A percentile compares a stretch with the other conserved stretches of the same genome.
Conservation (phyloP, 108 stramenopile genomes). For the Seminavis robusta region DNA sequence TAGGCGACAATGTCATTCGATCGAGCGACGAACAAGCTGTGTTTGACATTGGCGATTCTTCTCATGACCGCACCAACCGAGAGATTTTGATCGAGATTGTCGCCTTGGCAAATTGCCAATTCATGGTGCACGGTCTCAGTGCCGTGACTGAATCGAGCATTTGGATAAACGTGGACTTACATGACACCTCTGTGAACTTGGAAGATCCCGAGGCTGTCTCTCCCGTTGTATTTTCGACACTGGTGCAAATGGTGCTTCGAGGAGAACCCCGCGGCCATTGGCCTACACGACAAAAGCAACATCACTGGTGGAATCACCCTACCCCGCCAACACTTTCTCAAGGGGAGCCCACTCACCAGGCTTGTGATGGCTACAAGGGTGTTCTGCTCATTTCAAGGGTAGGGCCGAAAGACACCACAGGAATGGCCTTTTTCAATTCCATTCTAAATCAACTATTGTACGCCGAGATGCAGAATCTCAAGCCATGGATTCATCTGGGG, state of each 20-base stretch:
- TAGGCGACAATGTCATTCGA: slow-evolving; percentile 30
- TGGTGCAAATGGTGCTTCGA: slow-evolving; percentile 31
- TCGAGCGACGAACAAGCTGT: slow-evolving; percentile 33
- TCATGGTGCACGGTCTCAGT: slow-evolving; percentile 50
- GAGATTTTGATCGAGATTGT: slow-evolving; percentile 46
- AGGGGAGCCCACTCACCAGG: not conserved
- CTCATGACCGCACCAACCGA: slow-evolving; percentile 48
- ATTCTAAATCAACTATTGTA: slow-evolving; percentile 42
- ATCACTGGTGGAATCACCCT: slow-evolving; percentile 47
- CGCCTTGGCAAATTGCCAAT: slow-evolving; percentile 48
- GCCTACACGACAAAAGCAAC: slow-evolving; percentile 2
- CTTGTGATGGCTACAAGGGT: slow-evolving; percentile 29
- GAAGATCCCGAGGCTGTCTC: slow-evolving; percentile 36
- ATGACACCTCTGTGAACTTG: slow-evolving; percentile 37
- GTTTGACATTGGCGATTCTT: slow-evolving; percentile 33
- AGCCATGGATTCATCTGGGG: slow-evolving; percentile 44
- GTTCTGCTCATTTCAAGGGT: slow-evolving; percentile 31
- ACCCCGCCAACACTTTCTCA: too few species aligned
- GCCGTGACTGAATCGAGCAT: slow-evolving; percentile 48
- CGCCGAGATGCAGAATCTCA: slow-evolving; percentile 36
- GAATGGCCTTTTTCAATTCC: slow-evolving; percentile 27
- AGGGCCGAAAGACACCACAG: slow-evolving; percentile 16
- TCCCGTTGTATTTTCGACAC: slow-evolving; percentile 16
- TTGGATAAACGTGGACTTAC: slow-evolving; percentile 47
- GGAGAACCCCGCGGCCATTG: slow-evolving; percentile 18